phyloP scores from a whole-genome alignment of 208 protist genomes.

The Jaenimonas drosophilae region DNA sequence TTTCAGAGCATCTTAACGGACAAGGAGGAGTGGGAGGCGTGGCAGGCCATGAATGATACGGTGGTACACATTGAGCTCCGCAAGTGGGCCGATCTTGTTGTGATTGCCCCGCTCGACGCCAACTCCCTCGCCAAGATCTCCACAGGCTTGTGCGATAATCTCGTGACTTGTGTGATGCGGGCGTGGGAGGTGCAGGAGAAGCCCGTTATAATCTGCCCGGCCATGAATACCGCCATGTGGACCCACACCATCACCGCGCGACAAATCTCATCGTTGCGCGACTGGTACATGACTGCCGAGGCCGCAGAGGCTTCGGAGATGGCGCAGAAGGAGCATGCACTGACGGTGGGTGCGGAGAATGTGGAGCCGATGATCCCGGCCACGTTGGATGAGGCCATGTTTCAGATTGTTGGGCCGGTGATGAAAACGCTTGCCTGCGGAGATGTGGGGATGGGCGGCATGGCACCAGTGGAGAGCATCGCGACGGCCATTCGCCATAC shows the following conservation, averaged over 20 bases:
- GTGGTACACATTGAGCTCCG: conserved; percentile 92
- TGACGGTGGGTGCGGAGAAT: not conserved
- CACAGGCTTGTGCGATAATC: conserved; percentile 92
- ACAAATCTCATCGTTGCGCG: conserved; percentile 57
- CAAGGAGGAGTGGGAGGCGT: conserved; percentile 74
- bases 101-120: conserved; percentile 94
- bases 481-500: conserved; percentile 43
- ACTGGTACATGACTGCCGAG: conserved; percentile 29
- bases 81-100: conserved; percentile 92
- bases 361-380: conserved; percentile 8
- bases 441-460: conserved; percentile 90
- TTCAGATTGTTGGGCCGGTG: conserved; percentile 87
- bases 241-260: conserved; percentile 86
- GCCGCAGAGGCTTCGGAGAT: not conserved
- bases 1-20: conserved; percentile 79
- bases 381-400: conserved; percentile 39
- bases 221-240: conserved; percentile 99
- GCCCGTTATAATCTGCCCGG: conserved; percentile 93
- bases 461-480: conserved; percentile 84
- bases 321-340: not conserved
- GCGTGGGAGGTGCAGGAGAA: conserved; percentile 91
- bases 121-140: conserved; percentile 96
- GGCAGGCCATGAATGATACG: conserved; percentile 75
- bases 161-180: conserved; percentile 92
- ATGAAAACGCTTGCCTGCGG: conserved; percentile 92